These are phyloP conservation scores for Neocucurbitaria cava DNA, from an alignment of 2,329 filamentous ascomycete genomes.

Conservation along the genomic window DNA sequence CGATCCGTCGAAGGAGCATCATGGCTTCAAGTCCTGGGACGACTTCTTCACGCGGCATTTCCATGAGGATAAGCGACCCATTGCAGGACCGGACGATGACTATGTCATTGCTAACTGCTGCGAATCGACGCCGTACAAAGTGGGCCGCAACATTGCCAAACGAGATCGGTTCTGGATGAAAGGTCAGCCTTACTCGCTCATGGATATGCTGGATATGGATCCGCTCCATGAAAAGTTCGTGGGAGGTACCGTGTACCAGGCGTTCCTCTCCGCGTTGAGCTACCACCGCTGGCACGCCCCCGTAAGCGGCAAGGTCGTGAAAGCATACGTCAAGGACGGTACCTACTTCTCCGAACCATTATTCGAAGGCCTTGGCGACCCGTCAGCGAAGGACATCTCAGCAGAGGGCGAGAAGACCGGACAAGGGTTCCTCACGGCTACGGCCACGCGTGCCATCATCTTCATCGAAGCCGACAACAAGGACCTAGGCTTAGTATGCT, in stretches of 20 bases:
- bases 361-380: constrained; percentile 56
- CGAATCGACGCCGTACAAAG: constrained; percentile 66
- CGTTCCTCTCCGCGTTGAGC: constrained; percentile 70
- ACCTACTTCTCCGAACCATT: constrained; percentile 72
- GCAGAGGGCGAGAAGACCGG: constrained; percentile 55
- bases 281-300: constrained; percentile 78
- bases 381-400: constrained; percentile 45
- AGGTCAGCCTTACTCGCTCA: constrained; percentile 70
- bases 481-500: constrained; percentile 71
- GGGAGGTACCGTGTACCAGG: constrained; percentile 73
- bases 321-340: constrained; percentile 66
- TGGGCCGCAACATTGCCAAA: constrained; percentile 59
- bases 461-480: constrained; percentile 74
- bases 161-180: constrained; percentile 73
- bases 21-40: constrained; percentile 73
- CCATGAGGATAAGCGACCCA: constrained; percentile 62
- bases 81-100: constrained; percentile 63
- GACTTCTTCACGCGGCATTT: constrained; percentile 71
- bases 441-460: constrained; percentile 74
- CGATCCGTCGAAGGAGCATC: constrained; percentile 60
- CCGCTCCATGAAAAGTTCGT: constrained; percentile 61
- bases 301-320: constrained; percentile 66
- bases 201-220: constrained; percentile 69
- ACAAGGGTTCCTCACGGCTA: constrained; percentile 70
- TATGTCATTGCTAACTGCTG: constrained; percentile 68